These are phyloP conservation scores for Pyracantha coccinea DNA, from an alignment of 331 rosid species.

Conservation along the genomic window DNA sequence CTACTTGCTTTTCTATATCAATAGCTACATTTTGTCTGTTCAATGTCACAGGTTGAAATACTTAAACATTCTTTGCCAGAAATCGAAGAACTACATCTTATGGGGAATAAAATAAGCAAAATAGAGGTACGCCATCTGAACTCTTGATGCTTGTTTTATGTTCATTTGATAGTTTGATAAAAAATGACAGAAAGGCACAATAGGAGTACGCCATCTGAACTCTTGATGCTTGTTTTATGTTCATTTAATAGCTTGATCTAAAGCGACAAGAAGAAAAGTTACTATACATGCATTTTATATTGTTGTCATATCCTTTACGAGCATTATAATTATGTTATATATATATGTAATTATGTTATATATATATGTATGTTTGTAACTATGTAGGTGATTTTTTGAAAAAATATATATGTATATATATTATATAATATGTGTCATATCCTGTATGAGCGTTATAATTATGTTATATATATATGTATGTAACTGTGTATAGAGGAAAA, in stretches of 20 bases:
- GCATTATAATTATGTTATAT: background rate
- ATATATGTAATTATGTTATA: background rate
- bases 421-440: too few species aligned
- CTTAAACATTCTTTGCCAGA: slow-evolving; percentile 51
- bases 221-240: slow-evolving; percentile 7
- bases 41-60: slow-evolving; percentile 33
- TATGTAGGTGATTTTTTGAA: background rate
- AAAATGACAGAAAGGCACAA: background rate
- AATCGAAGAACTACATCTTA: slow-evolving; percentile 71
- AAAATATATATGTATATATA: background rate
- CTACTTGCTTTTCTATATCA: background rate
- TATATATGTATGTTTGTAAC: background rate
- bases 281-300: background rate
- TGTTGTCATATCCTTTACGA: background rate
- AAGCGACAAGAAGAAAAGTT: background rate
- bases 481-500: too few species aligned
- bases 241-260: background rate
- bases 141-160: slow-evolving; percentile 9
- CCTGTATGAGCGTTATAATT: background rate
- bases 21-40: slow-evolving; percentile 8
- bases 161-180: background rate
- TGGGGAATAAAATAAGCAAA: slow-evolving; percentile 70
- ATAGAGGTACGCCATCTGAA: slow-evolving; percentile 39
- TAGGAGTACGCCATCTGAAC: too few species aligned
- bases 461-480: background rate